Base-by-base conservation (phyloP, 2,329 filamentous ascomycete species). In the Pseudohalonectria lignicola region DNA sequence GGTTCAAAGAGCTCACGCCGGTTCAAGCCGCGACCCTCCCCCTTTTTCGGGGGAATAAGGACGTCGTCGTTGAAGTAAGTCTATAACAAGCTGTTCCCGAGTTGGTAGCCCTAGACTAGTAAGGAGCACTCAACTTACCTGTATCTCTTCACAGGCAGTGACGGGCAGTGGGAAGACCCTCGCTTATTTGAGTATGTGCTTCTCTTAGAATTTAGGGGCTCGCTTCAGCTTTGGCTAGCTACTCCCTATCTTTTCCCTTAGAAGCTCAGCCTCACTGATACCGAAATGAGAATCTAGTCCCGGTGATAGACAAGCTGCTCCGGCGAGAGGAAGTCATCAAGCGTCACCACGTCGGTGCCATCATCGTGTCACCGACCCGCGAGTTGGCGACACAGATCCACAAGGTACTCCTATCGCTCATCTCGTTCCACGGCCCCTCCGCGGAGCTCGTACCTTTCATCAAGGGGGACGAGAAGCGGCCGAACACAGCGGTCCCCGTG, bases 1-100 rank as follows among this genome's bases (percentile, higher is more conserved):
- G 86, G 43, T 94, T 94, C 59, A 66, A 25, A 13, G 43, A 49
- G 25, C 71, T 45, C 80, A 82, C 56, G 88, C 90, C 90, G 1
- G 88, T 95, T n/a, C 90, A 96, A 62, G 86, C 88, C 32, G 90
- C 86, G 42, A 82, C 86, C 4, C 82, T 95, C 47, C 86, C 87
- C 11, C 74, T 94, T 37, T 92, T 94, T 55, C 79, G 88, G 62
- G 80, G 78, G 37, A 84, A 94, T 56, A 94, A 93, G 53, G 87
- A 94, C 59, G 85, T 94, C 4, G 87, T 94, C 1, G 87, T 94
- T 5, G 86, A 94, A 65, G 77, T 76, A 55, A 34, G 45, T 26
- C 4, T 25, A 3, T 31, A 15, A 15, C n/a, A n/a, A n/a, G n/a
- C n/a, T n/a, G n/a, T n/a, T n/a, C n/a, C n/a, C n/a, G n/a, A n/a